Conservation (phyloP, 257 asterid genomes). For the Nicotiana benthamiana region DNA sequence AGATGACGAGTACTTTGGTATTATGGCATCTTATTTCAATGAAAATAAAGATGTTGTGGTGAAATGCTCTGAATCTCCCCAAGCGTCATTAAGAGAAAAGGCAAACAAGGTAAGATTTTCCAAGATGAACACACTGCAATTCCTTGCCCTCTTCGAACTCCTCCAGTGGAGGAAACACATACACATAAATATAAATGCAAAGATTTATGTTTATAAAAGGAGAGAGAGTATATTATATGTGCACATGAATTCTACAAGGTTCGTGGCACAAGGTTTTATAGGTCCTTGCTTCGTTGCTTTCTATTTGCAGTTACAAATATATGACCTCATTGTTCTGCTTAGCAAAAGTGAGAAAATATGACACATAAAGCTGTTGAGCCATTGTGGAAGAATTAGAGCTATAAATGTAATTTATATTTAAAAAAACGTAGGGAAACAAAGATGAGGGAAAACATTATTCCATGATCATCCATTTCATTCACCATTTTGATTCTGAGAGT, state of each 20-base stretch:
- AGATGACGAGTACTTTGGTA: conserved; percentile 51
- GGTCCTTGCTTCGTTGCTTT: neutral
- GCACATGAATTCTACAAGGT: neutral
- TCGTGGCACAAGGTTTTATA: neutral
- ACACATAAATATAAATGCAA: neutral
- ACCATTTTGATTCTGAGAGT: neutral
- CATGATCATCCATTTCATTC: neutral
- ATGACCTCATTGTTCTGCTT: neutral
- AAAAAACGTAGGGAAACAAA: neutral
- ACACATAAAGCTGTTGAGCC: neutral
- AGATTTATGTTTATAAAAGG: neutral
- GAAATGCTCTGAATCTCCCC: conserved; percentile 92
- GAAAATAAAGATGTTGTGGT: conserved; percentile 62
- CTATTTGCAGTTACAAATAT: neutral
- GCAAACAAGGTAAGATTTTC: conserved; percentile 64
- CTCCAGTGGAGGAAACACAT: neutral
- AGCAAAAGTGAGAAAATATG: neutral
- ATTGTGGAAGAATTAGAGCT: neutral
- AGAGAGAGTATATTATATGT: neutral
- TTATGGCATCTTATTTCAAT: conserved; percentile 52
- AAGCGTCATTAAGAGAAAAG: conserved; percentile 93
- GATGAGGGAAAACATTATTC: neutral
- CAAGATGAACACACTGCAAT: neutral
- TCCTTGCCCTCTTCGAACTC: neutral
- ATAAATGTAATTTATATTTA: neutral